Evolutionary conservation across 202 grass and related monocot genomes (phyloP), one percentile per base, ranked within the genome.

Genomic region (Thinopyrum obtusiflorum): DNA sequence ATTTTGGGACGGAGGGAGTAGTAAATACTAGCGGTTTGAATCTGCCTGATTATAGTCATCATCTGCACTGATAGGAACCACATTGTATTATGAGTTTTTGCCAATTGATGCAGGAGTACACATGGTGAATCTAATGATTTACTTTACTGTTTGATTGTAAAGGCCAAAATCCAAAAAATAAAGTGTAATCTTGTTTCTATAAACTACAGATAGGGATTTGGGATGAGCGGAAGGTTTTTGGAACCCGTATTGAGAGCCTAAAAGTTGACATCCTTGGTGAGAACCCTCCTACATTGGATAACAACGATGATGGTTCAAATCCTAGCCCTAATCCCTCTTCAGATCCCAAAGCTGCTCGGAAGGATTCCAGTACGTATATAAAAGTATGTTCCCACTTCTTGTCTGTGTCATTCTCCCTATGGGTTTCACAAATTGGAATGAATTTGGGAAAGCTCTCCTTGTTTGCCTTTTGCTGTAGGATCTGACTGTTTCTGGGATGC

Each of bases 181-280:
- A 39, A 49, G 61, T 65, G 80, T 61, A 82, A 83, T 61, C 35
- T 65, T 85, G 25, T 39, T 28, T 84, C 83, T 74, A 82, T 14
- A 61, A 87, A 85, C 32, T 80, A 62, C 83, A 98, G 96, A 85
- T 98, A 61, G 83, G 79, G 17, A 98, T 98, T 86, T 98, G 96
- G 96, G 93, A 98, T 39, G 91, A 94, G 46, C 91, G 96, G 8
- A 98, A 92, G 79, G 96, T 98, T 35, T 95, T 98, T 91, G 96
- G 96, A 80, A 91, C 88, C 62, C 96, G 86, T 74, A 88, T 94
- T 7, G 86, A 88, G 86, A 65, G 82, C 72, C 90, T 98, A 59
- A 98, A 91, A 91, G 85, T 88, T 83, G 90, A 85, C 26, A 89
- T 98, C 87, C 87, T 98, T 91, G 93, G 93, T 65, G 89, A 91